phyloP scores from a whole-genome alignment of 176 grass and related monocot species.

The Rhipidocladum racemiflorum region DNA sequence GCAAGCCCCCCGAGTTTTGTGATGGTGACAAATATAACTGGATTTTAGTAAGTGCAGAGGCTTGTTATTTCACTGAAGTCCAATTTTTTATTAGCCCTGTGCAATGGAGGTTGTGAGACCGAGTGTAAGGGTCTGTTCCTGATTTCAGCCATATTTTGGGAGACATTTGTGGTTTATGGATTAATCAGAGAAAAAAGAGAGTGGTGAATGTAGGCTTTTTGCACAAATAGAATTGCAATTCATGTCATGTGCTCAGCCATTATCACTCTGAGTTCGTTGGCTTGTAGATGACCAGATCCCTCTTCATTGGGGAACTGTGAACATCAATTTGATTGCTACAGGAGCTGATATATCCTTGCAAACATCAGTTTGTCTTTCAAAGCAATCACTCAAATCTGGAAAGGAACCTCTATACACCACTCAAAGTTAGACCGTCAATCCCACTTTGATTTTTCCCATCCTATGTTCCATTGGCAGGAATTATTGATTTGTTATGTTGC shows the following conservation, averaged over 20 bases:
- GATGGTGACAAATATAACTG: not conserved
- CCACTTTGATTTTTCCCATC: not conserved
- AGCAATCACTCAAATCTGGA: not conserved
- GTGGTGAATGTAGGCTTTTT: not conserved
- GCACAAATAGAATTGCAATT: not conserved
- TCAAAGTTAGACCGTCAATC: not conserved
- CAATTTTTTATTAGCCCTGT: not conserved
- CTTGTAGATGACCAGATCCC: not conserved
- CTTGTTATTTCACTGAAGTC: not conserved
- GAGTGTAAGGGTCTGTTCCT: not conserved
- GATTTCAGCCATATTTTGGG: not conserved
- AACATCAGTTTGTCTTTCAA: not conserved
- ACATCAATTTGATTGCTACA: not conserved
- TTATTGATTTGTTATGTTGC: not conserved
- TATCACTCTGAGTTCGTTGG: not conserved
- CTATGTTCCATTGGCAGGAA: not conserved
- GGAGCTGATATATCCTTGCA: not conserved
- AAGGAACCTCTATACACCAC: not conserved
- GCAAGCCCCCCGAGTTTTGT: not conserved
- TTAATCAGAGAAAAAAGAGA: not conserved
- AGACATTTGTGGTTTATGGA: not conserved
- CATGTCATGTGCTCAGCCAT: not conserved
- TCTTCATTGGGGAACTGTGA: not conserved
- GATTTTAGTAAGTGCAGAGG: not conserved
- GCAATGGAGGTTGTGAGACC: not conserved